Evolutionary conservation across 106 monocot species (phyloP), one percentile per base, ranked within the genome.

Genomic region (Alisma plantagoaquatica): DNA sequence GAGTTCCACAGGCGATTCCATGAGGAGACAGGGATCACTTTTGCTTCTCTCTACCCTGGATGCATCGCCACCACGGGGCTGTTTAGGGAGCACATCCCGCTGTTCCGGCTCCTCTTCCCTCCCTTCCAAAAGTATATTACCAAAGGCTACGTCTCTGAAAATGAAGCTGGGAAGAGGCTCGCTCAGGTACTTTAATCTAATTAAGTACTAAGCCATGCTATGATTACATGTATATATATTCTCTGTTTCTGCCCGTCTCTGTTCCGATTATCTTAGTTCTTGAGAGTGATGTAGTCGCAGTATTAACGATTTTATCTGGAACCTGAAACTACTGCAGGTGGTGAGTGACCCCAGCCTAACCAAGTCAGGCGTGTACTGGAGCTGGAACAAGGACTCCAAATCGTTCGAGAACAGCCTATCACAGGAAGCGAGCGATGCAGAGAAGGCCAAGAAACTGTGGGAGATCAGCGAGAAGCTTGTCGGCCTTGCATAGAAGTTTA

Each of bases 41-140:
- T 88, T 43, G 73, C 78, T 2, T 88, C 88, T 2, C 76, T 88
- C 12, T 88, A 88, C 64, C 88, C 88, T 0, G 88, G 88, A 1
- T 88, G 88, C 76, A 88, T 88, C 33, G 88, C 88, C 53, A 82
- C 82, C 21, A 88, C 88, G 11, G 88, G 82, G 5, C 76, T 88
- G 57, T 88, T 88, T 75, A 56, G 88, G 18, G 77, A 82, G 59
- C 88, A 88, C 67, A 76, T 88, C 69, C 73, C 76, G 4, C 64
- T 82, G 54, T 87, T 88, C 72, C 45, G 88, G 27, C 26, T 70
- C 60, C 82, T 88, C 22, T 88, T 88, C 69, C 88, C 88, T 29
- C 88, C 88, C 2, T 88, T 88, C 65, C 88, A 88, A 79, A 88
- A 88, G 73, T 88, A 82, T 56, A 76, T 88, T 54, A 88, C 88